Base-by-base conservation (phyloP, 164 flowering plant species). In the Umbilicus rupestris region DNA sequence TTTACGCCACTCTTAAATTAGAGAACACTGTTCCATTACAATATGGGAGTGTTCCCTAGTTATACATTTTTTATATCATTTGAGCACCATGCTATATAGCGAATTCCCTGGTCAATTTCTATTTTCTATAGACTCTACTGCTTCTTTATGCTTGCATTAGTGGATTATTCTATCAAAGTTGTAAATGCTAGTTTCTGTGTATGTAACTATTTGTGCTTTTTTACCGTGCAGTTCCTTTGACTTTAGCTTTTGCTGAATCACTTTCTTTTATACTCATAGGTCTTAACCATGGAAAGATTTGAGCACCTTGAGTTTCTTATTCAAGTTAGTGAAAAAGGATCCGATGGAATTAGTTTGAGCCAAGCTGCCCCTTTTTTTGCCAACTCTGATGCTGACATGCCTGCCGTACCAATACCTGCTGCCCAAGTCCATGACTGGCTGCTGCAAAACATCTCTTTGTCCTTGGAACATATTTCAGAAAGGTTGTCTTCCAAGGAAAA, bases 301-400 rank as follows among this genome's bases (percentile, higher is more conserved):
- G 99, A 90, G 78, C 96, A 88, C 78, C 94, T 95, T 72, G 94
- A 89, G 14, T 85, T 95, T 71, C 81, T 92, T 63, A 63, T 95
- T 73, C 92, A 87, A 46, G 85, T 88, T 75, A 85, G 92, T 73
- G 97, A 87, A 52, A 88, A 79, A 74, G 96, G 90, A 46, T 75
- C 86, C 63, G 91, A 82, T 68, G 79, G 74, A 69, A 68, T 76
- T 60, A 79, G 83, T 6, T 72, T 95, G 78, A 84, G 94, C 77
- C 97, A 95, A 73, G 84, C 84, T 66, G 80, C 97, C 58, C 97
- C 97, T 7, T 95, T 95, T 79, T 95, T 95, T 76, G 96, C 97
- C 44, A 95, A 95, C 81, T 92, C 97, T 50, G 97, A 95, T 82
- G 97, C 97, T 20, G 97, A 92, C 73, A 95, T 95, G 99, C 97